Evolutionary conservation across 805 yeast species (phyloP), one percentile per base, ranked within the genome.

Genomic region (Hanseniaspora occidentalis): DNA sequence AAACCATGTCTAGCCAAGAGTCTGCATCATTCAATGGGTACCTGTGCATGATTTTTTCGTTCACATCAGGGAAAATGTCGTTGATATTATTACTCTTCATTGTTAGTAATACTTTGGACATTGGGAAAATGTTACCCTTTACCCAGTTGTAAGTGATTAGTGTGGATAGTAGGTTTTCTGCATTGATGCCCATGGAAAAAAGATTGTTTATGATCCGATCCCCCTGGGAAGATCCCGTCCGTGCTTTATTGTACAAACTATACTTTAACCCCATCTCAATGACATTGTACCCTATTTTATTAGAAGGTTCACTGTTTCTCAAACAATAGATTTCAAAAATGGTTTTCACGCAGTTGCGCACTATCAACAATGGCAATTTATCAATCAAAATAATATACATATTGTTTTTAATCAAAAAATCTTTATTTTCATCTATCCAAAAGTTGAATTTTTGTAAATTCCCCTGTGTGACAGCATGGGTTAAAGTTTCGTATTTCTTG

Each of bases 381-480:
- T 69, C 67, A n/a, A 61, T 47, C 13, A 71, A 46, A 20, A 64
- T 44, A 2, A 70, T 44, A 2, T 65, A 48, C 19, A 70, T 35
- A 34, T 56, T 56, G 13, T 54, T 42, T 3, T 49, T 42, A 31
- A 62, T 54, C 20, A 70, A 49, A 31, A 50, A 57, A 2, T 43
- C 38, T 40, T 64, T 54, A 45, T 58, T 45, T 31, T 50, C 33
- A 66, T 38, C 53, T 47, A 54, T 33, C 58, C 55, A 51, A 49
- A 51, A 42, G 36, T 55, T 53, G 14, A 68, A 65, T 4, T 48
- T 52, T 4, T 44, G 42, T 25, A 70, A 58, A 44, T 68, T 64
- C 1, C 82, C 84, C 2, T 53, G 26, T 36, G 57, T 54, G 6
- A 77, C 50, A 6, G 62, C n/a, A n/a, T n/a, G n/a, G n/a, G n/a